Evolutionary conservation across 2,329 filamentous ascomycete genomes (phyloP).

Genomic region (Hypoxylon sp.): DNA sequence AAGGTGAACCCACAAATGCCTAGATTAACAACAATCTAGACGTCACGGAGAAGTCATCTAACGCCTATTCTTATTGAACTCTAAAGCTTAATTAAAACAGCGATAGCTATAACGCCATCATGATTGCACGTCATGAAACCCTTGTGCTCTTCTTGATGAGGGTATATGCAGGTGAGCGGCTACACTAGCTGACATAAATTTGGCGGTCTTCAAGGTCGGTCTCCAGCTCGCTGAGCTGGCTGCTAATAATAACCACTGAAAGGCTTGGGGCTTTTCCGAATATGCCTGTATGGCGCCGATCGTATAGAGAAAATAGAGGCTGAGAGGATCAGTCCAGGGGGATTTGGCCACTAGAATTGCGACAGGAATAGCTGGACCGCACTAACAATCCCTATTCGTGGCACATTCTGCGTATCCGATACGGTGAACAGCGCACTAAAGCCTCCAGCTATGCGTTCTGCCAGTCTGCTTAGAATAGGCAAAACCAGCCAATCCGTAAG

Average conservation of each 20-base stretch:
- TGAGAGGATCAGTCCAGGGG: slow-evolving; percentile 36
- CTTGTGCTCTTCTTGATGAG: slow-evolving; percentile 23
- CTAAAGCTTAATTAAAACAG: slow-evolving; percentile 25
- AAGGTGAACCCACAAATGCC: slow-evolving; percentile 1
- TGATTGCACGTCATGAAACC: slow-evolving; percentile 33
- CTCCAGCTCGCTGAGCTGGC: slow-evolving; percentile 22
- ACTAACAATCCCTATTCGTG: slow-evolving; percentile 26
- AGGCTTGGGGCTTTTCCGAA: slow-evolving; percentile 29
- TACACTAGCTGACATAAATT: slow-evolving; percentile 25
- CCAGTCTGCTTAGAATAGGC: slow-evolving; percentile 19
- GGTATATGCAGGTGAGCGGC: slow-evolving; percentile 39
- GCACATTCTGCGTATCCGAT: slow-evolving; percentile 6
- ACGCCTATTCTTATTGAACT: slow-evolving; percentile 25
- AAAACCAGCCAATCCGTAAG: slow-evolving; percentile 12
- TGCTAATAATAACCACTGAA: slow-evolving; percentile 41
- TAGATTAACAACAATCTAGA: slow-evolving; percentile 8
- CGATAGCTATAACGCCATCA: slow-evolving; percentile 20
- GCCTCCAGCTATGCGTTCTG: background rate
- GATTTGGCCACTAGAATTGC: slow-evolving; percentile 34
- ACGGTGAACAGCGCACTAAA: slow-evolving; percentile 9
- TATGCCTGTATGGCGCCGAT: slow-evolving; percentile 33
- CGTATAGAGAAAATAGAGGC: slow-evolving; percentile 30
- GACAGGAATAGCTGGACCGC: slow-evolving; percentile 23
- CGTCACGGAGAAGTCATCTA: slow-evolving; percentile 18
- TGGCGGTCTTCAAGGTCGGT: slow-evolving; percentile 12